Evolutionary conservation across 2,329 filamentous ascomycete species (phyloP).

Genomic region (Tolypocladium inflatum): DNA sequence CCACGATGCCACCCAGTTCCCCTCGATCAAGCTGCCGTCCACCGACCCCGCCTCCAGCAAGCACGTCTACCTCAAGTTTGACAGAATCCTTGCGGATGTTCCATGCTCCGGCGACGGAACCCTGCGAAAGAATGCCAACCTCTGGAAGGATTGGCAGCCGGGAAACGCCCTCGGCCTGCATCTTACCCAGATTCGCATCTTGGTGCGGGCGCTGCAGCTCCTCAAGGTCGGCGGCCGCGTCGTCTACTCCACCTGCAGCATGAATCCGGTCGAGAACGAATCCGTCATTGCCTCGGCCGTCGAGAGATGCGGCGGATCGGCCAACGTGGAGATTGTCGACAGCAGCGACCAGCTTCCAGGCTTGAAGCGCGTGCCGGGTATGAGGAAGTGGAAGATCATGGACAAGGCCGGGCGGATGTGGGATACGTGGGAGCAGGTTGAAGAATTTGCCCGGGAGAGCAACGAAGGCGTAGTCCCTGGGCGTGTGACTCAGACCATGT

Average conservation of each 20-base stretch:
- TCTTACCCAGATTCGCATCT: conserved; percentile 76
- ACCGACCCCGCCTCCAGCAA: conserved; percentile 41
- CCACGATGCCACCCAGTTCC: conserved; percentile 93
- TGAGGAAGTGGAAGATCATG: conserved; percentile 84
- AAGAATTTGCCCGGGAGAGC: conserved; percentile 55
- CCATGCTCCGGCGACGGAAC: conserved; percentile 96
- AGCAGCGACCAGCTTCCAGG: conserved; percentile 68
- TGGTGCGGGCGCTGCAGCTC: conserved; percentile 89
- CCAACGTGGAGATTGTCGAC: conserved; percentile 77
- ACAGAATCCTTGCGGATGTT: conserved; percentile 91
- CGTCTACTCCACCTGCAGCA: conserved; percentile 96
- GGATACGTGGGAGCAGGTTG: conserved; percentile 73
- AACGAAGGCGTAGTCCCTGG: conserved; percentile 47
- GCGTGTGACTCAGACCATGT: conserved; percentile 73
- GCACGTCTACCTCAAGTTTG: conserved; percentile 82
- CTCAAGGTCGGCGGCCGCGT: conserved; percentile 90
- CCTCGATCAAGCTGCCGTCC: conserved; percentile 74
- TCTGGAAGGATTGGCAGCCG: conserved; percentile 94
- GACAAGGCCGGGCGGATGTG: conserved; percentile 75
- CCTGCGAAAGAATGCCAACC: conserved; percentile 79
- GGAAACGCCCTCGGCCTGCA: conserved; percentile 82
- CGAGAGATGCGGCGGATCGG: conserved; percentile 73
- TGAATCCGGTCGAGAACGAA: conserved; percentile 98
- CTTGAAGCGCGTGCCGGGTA: conserved; percentile 65
- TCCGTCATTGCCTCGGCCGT: conserved; percentile 83